These are phyloP conservation scores for Ceratocystis harringtonii DNA, from an alignment of 2,329 filamentous ascomycete genomes.

Conservation along the genomic window DNA sequence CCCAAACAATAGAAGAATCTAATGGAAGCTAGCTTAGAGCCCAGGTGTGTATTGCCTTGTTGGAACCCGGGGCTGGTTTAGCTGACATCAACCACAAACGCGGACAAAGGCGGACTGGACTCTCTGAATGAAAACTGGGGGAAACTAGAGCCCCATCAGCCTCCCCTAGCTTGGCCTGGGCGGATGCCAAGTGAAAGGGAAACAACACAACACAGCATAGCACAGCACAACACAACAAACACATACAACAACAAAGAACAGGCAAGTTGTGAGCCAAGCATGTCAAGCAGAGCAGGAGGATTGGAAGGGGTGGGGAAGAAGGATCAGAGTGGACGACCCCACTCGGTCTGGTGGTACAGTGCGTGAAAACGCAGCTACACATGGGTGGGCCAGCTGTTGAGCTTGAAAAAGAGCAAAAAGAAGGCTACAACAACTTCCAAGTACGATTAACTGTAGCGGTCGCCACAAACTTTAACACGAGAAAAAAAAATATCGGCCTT, in stretches of 20 bases:
- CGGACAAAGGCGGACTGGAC: not conserved
- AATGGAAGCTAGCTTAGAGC: not conserved
- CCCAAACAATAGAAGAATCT: not conserved
- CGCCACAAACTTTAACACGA: not conserved
- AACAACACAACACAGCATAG: not conserved
- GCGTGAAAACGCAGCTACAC: not conserved
- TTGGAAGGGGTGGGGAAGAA: constrained; percentile 7
- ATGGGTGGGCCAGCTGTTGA: constrained; percentile 8
- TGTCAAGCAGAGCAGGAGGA: constrained; percentile 1
- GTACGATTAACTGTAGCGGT: not conserved
- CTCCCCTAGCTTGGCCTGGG: not conserved
- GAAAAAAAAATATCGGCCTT: not conserved
- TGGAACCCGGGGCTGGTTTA: not conserved
- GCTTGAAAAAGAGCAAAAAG: not conserved
- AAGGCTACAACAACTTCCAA: not conserved
- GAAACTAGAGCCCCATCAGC: not conserved
- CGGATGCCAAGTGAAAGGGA: not conserved
- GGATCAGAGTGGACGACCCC: constrained; percentile 9
- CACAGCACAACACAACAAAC: too few relatives aligned
- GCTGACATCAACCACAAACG: not conserved
- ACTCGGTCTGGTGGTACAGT: constrained; percentile 6
- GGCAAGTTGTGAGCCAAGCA: not conserved
- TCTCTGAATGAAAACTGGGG: not conserved
- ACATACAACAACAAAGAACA: constrained; percentile 1
- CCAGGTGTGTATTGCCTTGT: not conserved